Base-by-base conservation (phyloP, 2,329 filamentous ascomycete species). In the Colletotrichum aenigma region DNA sequence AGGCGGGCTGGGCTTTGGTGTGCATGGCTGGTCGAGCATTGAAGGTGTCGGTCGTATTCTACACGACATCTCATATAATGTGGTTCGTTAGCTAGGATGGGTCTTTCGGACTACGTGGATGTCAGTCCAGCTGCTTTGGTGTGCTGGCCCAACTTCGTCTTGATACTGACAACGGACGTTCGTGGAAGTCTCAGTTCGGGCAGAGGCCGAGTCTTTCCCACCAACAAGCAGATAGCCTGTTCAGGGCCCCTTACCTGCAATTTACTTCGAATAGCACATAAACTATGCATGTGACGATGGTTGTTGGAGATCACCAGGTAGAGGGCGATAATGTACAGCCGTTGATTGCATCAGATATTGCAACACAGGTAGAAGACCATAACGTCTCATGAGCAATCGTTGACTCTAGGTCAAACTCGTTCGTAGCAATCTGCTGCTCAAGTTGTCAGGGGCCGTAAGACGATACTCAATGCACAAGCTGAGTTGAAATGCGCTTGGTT, bases 231-330 rank as follows among this genome's bases (percentile, higher is more conserved):
- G 60, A 64, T 18, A 13, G 30, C n/a, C n/a, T 28, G 30, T n/a
- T 10, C 18, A 56, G 13, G 28, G 28, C 21, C 34, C 21, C 68
- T 32, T 26, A 34, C 48, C 62, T 60, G 52, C 56, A 71, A 68
- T 74, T 67, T 67, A 70, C 62, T 62, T 76, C 58, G 55, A 71
- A 66, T 69, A 85, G 85, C 83, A 87, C 84, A 79, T 83, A 81
- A 83, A 82, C 84, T 82, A 82, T 79, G 38, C 78, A 77, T 78
- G 80, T 80, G 78, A 78, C 80, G 83, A 80, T 76, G 79, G 80
- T 80, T 77, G 68, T 79, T 78, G 78, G 77, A 61, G 52, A 70
- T 71, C 73, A 43, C 75, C 74, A 76, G 78, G 65, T 78, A 72
- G 52, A 76, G 76, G 24, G 28, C 28, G 38, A 72, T 78, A 74